Evolutionary conservation across 1,139 yeast species (phyloP).

Genomic region (Debaryomyces sp.): DNA sequence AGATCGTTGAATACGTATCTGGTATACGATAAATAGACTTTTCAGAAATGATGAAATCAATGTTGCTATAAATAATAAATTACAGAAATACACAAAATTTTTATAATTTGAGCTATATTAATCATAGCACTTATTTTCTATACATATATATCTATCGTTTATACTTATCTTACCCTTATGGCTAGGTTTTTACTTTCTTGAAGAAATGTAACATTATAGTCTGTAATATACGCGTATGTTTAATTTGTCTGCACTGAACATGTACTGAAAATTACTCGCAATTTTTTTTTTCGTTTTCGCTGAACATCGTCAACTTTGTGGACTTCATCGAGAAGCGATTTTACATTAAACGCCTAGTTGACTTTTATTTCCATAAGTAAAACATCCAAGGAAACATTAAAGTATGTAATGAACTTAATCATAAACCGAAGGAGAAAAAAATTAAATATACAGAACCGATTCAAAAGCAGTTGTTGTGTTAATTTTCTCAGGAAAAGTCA

Average conservation of each 20-base stretch:
- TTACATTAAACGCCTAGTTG: conserved; percentile 3
- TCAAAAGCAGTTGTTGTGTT: neutral
- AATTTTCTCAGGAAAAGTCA: conserved; percentile 17
- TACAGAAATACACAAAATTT: neutral
- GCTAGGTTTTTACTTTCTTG: neutral
- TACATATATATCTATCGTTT: neutral
- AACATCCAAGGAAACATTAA: neutral
- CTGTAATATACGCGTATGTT: conserved; percentile 7
- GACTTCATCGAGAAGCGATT: conserved; percentile 6
- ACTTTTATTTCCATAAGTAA: neutral
- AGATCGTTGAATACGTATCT: neutral
- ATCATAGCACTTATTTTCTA: neutral
- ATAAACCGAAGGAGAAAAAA: neutral
- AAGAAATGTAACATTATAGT: neutral
- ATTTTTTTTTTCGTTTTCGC: conserved; percentile 22
- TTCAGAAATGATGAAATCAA: neutral
- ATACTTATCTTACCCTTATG: neutral
- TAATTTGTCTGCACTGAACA: neutral
- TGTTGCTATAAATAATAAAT: neutral
- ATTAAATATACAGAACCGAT: neutral
- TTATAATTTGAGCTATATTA: neutral
- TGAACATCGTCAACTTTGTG: conserved; percentile 27
- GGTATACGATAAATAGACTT: conserved; percentile 5
- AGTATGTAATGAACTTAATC: neutral
- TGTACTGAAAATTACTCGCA: conserved; percentile 26